Base-by-base conservation (phyloP, 129 eudicot species). In the Daucus carota region DNA sequence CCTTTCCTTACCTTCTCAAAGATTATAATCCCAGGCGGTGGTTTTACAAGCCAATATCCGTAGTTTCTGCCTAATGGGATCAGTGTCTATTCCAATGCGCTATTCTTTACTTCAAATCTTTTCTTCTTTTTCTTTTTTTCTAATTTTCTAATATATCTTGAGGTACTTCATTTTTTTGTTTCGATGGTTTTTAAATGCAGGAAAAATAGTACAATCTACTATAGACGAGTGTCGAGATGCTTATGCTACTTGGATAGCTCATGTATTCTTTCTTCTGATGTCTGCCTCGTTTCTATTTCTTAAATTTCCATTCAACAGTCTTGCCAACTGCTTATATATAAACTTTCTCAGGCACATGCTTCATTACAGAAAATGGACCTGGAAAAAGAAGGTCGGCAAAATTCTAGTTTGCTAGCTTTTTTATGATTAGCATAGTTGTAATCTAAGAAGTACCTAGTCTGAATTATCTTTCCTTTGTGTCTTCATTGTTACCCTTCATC, bases 171-270 rank as follows among this genome's bases (percentile, higher is more conserved):
- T 15, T 41, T 18, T 26, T 12, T 7, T 38, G 66, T 63, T 68
- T 28, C 17, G 11, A 13, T 34, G 73, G 73, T 33, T 41, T 12
- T 52, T 28, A 54, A 43, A 65, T 85, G 80, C 90, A 93, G 98
- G 98, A 73, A 93, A 90, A 84, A 92, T 92, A 85, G 96, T 90
- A 80, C 90, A 86, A 78, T 87, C 92, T 59, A 92, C 98, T 74
- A 68, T 90, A 47, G 98, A 92, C 42, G 98, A 92, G 80, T 86
- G 93, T 82, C 90, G 94, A 75, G 98, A 90, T 77, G 91, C 89
- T 75, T 92, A 83, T 85, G 90, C 89, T 73, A 72, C 68, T 72
- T 92, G 87, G 86, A 88, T 90, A 77, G 88, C 88, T 79, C 90
- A 86, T 47, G 98, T 92, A 88, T 72, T 15, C 36, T 72, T 72